Evolutionary conservation across 495 filamentous ascomycete species (phyloP).

Genomic region (Penicillium bovifimosum): DNA sequence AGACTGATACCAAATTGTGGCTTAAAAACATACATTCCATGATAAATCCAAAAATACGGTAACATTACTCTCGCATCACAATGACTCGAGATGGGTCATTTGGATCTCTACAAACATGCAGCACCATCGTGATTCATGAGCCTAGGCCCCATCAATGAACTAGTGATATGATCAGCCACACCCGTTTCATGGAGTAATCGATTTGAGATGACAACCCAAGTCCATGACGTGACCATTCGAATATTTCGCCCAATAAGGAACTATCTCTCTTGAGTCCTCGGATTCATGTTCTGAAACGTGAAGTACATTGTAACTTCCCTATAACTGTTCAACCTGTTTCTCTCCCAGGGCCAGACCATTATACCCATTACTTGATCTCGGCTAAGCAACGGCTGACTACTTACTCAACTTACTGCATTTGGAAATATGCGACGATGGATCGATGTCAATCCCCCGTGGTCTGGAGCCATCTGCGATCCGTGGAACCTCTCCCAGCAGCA

Average conservation of each 20-base stretch:
- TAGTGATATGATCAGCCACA: background rate
- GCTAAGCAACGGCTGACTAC: background rate
- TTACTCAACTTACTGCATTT: background rate
- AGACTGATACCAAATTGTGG: too few relatives aligned
- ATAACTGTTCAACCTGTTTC: too few relatives aligned
- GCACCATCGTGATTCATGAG: slow-evolving; percentile 3
- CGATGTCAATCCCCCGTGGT: background rate
- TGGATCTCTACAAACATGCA: background rate
- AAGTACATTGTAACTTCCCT: too few relatives aligned
- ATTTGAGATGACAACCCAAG: background rate
- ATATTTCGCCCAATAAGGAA: background rate
- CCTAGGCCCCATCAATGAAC: background rate
- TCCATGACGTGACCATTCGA: slow-evolving; percentile 26
- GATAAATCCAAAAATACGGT: too few relatives aligned
- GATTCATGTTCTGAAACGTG: too few relatives aligned
- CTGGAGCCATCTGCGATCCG: background rate
- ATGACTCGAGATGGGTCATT: background rate
- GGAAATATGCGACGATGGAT: background rate
- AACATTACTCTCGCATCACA: too few relatives aligned
- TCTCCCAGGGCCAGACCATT: background rate
- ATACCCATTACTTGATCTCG: background rate
- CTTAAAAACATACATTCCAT: too few relatives aligned
- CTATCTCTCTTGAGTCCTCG: background rate
- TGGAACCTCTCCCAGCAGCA: background rate
- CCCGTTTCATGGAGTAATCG: slow-evolving; percentile 1